A percentile compares a stretch with the other conserved stretches of the same genome.
These are phyloP conservation scores for Pythium apleroticum DNA, from an alignment of 352 stramenopile genomes.

Conservation along the genomic window DNA sequence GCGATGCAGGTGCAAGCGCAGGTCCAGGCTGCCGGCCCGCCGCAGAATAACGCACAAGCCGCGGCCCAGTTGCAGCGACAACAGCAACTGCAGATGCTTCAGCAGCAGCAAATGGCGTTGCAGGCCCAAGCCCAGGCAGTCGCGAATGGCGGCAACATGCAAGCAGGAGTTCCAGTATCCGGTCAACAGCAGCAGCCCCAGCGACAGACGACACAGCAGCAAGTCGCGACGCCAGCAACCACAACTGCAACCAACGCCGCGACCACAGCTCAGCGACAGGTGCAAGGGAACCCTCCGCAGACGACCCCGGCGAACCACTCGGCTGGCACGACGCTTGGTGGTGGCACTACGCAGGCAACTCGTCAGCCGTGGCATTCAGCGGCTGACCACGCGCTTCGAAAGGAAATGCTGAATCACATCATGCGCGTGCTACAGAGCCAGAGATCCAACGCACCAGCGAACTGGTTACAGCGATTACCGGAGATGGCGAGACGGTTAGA, in stretches of 20 bases:
- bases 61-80: constrained; percentile 25
- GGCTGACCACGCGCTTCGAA: constrained; percentile 69
- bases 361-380: constrained; percentile 69
- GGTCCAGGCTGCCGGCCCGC: constrained; percentile 6
- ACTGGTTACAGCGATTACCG: constrained; percentile 97
- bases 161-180: constrained; percentile 13
- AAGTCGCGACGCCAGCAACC: constrained; percentile 6
- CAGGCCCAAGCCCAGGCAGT: constrained; percentile 11
- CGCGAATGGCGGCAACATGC: constrained; percentile 3
- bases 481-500: constrained; percentile 98
- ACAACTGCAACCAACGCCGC: constrained; percentile 8
- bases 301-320: neutral
- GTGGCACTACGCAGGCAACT: constrained; percentile 4
- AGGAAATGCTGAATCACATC: constrained; percentile 90
- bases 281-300: neutral
- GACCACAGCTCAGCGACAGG: constrained; percentile 9
- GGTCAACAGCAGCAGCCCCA: constrained; percentile 12
- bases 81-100: constrained; percentile 31
- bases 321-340: constrained; percentile 6
- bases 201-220: constrained; percentile 12
- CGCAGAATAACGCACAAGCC: constrained; percentile 17
- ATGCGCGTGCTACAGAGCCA: constrained; percentile 95
- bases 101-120: constrained; percentile 35
- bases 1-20: constrained; percentile 24
- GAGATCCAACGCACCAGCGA: constrained; percentile 93